Evolutionary conservation across 495 filamentous ascomycete species (phyloP), one percentile per base, ranked within the genome.

Genomic region (Ramalina intermedia): DNA sequence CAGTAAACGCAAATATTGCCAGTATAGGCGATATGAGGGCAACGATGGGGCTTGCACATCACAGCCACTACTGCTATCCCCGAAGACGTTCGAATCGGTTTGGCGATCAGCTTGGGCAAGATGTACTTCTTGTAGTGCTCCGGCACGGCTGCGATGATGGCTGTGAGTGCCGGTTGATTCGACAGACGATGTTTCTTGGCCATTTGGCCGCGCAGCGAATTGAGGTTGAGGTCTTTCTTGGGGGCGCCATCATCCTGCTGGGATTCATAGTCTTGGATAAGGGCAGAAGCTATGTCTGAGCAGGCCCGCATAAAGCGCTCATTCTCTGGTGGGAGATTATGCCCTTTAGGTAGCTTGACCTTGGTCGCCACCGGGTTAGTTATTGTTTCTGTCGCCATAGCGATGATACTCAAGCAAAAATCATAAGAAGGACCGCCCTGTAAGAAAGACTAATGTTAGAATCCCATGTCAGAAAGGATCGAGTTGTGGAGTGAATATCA

Each of bases 61-160:
- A 98, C 93, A 16, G 93, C 91, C 37, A 98, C 91, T 9, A 98
- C 93, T n/a, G 91, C 93, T 56, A 98, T 96, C 35, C 91, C 91
- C 37, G 90, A 95, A 5, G 90, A 91, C 12, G 87, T 94, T 60
- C 91, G 73, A 54, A 98, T 96, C 3, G 91, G 91, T 65, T 98
- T 98, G 9, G 93, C 90, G 53, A 96, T 84, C 46, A 98, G 68
- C 65, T 91, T 90, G 20, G 90, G 93, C 40, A 96, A 67, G 53
- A 98, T 94, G 61, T 96, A 96, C 72, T 96, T 96, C 72, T 98
- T 98, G 69, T 96, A 95, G 66, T 96, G 87, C 59, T 96, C 93
- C 26, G 91, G 91, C 35, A 98, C 85, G 14, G 91, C 91, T 23
- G 91, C 87, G 56, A 98, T 95, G 60, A 98, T 98, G 51, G 91